A percentile compares a stretch with the other conserved stretches of the same genome.
phyloP scores from a whole-genome alignment of 1,139 yeast species.

The Suhomyces bribrorum region DNA sequence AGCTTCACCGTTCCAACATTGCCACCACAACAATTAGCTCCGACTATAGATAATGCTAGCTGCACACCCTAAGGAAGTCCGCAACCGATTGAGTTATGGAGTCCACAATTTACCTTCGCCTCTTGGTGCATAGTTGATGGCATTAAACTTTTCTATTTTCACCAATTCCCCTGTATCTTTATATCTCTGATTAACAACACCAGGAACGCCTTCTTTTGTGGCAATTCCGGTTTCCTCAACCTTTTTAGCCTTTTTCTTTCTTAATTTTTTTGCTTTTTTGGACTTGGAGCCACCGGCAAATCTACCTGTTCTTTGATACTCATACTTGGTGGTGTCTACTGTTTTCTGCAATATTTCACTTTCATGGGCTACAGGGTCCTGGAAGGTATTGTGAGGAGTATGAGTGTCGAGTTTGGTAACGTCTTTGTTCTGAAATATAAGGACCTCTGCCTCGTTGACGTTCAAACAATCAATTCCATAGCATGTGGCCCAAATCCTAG shows the following conservation, averaged over 20 bases:
- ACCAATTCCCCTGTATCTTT: constrained; percentile 28
- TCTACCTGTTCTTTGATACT: constrained; percentile 18
- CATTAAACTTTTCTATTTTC: constrained; percentile 43
- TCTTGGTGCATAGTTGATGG: constrained; percentile 56
- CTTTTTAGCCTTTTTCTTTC: constrained; percentile 3
- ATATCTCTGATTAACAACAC: constrained; percentile 20
- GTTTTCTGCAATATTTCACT: constrained; percentile 38
- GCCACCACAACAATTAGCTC: too few relatives aligned
- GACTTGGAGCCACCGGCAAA: constrained; percentile 6
- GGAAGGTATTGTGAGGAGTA: constrained; percentile 34
- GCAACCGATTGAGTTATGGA: constrained; percentile 38
- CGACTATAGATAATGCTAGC: too few relatives aligned
- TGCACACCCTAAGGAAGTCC: too few relatives aligned
- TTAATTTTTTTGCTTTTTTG: neutral
- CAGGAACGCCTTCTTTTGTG: constrained; percentile 16
- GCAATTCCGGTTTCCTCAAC: too few relatives aligned
- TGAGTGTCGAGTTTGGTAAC: constrained; percentile 27
- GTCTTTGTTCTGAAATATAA: constrained; percentile 41
- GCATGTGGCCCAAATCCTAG: constrained; percentile 56
- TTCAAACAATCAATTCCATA: constrained; percentile 54
- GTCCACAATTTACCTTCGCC: constrained; percentile 55
- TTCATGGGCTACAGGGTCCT: constrained; percentile 22
- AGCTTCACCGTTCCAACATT: too few relatives aligned
- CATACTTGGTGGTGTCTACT: constrained; percentile 40
- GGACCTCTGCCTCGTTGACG: constrained; percentile 53